Base-by-base conservation (phyloP, 176 grass and related monocot genomes). In the Zea luxurians region DNA sequence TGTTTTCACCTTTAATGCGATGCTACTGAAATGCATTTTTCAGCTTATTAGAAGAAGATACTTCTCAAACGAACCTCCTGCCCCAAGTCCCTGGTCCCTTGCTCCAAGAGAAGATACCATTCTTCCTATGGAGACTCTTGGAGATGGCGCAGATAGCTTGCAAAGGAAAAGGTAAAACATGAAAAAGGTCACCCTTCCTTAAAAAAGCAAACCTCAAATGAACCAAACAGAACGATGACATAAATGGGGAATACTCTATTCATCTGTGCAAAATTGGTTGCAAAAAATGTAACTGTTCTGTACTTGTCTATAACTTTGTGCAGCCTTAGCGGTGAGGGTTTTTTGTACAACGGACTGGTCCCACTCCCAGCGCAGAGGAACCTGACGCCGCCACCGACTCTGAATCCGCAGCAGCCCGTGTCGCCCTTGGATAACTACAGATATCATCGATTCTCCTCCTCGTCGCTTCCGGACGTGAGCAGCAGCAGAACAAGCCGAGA, bases 1-100 rank as follows among this genome's bases (percentile, higher is more conserved):
- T 43, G 13, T 74, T 53, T 53, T 78, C 40, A 85, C 61, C n/a
- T 53, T 44, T 83, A 70, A 66, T 76, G 6, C 78, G 41, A 66
- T 76, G 18, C 52, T 85, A 18, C 54, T 64, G 21, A 70, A 65
- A 16, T 49, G 20, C 48, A 74, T 77, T 60, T 86, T 95, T 81
- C 89, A 95, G 96, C 85, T 99, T 59, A 99, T 99, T 70, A 88
- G 88, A 66, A 89, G 96, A 87, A 92, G 96, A 80, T 95, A 95
- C 79, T 95, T 99, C 41, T 93, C 92, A 13, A 91, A 99, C 60
- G 96, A 99, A 44, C 66, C 86, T 80, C 85, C 88, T 72, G 78
- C 76, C 47, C 78, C 89, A 61, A 99, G 73, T 61, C 76, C 86
- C 52, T 99, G 92, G 96, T 93, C 92, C 43, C 54, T 83, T 60